These are phyloP conservation scores for Hyphodiscus sp. DNA, from an alignment of 2,329 filamentous ascomycete species.

Conservation along the genomic window DNA sequence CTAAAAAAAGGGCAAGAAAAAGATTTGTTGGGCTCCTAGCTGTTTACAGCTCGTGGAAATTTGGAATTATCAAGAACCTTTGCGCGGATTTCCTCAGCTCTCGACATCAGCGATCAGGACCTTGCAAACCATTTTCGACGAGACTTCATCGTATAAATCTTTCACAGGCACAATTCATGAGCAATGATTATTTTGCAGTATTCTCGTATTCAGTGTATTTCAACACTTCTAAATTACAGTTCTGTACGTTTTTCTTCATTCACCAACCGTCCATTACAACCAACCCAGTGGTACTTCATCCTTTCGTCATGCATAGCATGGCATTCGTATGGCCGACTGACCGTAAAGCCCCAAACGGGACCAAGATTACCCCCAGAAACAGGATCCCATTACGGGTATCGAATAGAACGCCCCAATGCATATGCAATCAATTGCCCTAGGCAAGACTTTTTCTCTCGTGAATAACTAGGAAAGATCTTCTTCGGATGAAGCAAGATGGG, in stretches of 20 bases:
- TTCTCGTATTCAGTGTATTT: background rate
- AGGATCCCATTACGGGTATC: slow-evolving; percentile 10
- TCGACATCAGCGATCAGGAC: too few relatives aligned
- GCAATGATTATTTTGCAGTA: background rate
- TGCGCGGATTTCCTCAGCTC: too few relatives aligned
- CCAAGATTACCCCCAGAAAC: slow-evolving; percentile 8
- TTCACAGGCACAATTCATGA: background rate
- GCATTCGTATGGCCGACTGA: slow-evolving; percentile 16
- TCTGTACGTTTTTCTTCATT: background rate
- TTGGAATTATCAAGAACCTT: too few relatives aligned
- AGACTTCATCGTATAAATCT: too few relatives aligned
- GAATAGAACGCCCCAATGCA: slow-evolving; percentile 13
- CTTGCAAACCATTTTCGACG: too few relatives aligned
- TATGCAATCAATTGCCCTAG: background rate
- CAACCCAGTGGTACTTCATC: background rate
- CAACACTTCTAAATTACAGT: background rate
- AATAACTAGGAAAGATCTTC: background rate
- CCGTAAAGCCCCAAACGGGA: slow-evolving; percentile 19
- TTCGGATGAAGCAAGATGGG: background rate
- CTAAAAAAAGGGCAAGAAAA: too few relatives aligned
- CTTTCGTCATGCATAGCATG: background rate
- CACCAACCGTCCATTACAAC: background rate
- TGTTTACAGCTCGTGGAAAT: too few relatives aligned
- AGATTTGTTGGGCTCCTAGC: too few relatives aligned
- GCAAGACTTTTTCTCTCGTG: background rate